phyloP scores from a whole-genome alignment of 495 filamentous ascomycete genomes.

The Massariosphaeria phaeospora region DNA sequence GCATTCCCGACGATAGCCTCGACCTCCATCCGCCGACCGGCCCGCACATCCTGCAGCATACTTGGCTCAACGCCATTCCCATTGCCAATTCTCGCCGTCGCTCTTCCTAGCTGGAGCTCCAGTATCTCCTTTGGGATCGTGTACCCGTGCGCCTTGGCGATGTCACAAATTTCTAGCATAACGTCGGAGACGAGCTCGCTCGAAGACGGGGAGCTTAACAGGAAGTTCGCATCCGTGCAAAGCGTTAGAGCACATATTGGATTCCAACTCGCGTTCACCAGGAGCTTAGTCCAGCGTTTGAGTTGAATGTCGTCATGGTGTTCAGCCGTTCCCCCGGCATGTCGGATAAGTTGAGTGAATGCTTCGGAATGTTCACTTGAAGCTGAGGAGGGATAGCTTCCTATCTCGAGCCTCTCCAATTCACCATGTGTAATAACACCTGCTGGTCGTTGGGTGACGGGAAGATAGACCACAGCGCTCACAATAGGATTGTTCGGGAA shows the following conservation, averaged over 20 bases:
- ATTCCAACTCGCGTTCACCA: conserved; percentile 51
- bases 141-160: conserved; percentile 46
- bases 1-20: conserved; percentile 53
- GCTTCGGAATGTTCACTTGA: conserved; percentile 31
- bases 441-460: conserved; percentile 42
- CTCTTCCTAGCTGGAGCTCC: conserved; percentile 42
- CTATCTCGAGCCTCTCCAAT: conserved; percentile 45
- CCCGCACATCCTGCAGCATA: conserved; percentile 48
- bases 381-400: conserved; percentile 44
- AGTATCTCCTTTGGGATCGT: conserved; percentile 35
- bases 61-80: conserved; percentile 46
- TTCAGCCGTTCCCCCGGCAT: conserved; percentile 41
- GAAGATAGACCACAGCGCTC: conserved; percentile 48
- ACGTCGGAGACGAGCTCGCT: conserved; percentile 41
- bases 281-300: conserved; percentile 50
- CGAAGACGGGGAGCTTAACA: conserved; percentile 40
- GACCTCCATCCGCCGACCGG: conserved; percentile 44
- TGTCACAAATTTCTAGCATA: conserved; percentile 49
- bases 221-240: conserved; percentile 44
- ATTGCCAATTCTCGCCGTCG: conserved; percentile 35
- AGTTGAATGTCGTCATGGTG: conserved; percentile 49
- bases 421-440: conserved; percentile 35
- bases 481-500: conserved; percentile 48
- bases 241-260: conserved; percentile 49
- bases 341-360: conserved; percentile 41